These are phyloP conservation scores for Ephemerocybe angulata DNA, from an alignment of 768 basidiomycete species.

Conservation along the genomic window DNA sequence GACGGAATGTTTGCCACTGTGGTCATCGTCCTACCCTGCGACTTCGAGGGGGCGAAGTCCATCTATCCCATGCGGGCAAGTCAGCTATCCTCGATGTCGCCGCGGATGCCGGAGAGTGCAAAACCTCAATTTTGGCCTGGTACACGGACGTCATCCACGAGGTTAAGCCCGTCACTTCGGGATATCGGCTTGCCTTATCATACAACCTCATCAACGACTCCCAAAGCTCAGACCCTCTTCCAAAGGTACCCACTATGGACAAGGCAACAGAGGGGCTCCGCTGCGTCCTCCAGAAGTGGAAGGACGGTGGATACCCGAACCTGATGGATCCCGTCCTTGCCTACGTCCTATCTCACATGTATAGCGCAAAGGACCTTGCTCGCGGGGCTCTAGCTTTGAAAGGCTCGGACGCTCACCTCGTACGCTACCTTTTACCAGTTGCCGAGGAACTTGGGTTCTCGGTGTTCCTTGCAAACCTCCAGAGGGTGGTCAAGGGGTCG, in stretches of 20 bases:
- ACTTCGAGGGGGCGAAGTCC: constrained; percentile 44
- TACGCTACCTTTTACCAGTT: constrained; percentile 27
- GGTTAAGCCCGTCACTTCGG: constrained; percentile 45
- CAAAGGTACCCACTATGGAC: constrained; percentile 25
- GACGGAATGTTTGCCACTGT: constrained; percentile 51
- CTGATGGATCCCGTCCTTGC: constrained; percentile 18
- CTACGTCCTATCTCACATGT: constrained; percentile 27
- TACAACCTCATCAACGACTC: constrained; percentile 48
- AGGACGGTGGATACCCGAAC: constrained; percentile 17
- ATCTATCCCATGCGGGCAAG: constrained; percentile 35
- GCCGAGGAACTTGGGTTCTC: constrained; percentile 32
- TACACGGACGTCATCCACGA: constrained; percentile 52
- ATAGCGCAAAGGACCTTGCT: constrained; percentile 21
- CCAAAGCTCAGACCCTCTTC: constrained; percentile 22
- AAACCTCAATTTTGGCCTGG: constrained; percentile 44
- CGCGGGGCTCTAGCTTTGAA: constrained; percentile 28
- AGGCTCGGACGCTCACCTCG: constrained; percentile 34
- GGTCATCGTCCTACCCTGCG: constrained; percentile 44
- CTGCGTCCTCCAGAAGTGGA: constrained; percentile 37
- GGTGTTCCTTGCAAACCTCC: constrained; percentile 34
- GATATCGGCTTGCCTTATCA: constrained; percentile 47
- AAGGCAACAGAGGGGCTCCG: constrained; percentile 20
- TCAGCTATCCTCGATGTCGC: constrained; percentile 35
- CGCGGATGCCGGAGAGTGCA: constrained; percentile 20
- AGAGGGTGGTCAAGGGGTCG: constrained; percentile 22